phyloP scores from a whole-genome alignment of 108 stramenopile genomes.

The Discostella pseudostelligera region DNA sequence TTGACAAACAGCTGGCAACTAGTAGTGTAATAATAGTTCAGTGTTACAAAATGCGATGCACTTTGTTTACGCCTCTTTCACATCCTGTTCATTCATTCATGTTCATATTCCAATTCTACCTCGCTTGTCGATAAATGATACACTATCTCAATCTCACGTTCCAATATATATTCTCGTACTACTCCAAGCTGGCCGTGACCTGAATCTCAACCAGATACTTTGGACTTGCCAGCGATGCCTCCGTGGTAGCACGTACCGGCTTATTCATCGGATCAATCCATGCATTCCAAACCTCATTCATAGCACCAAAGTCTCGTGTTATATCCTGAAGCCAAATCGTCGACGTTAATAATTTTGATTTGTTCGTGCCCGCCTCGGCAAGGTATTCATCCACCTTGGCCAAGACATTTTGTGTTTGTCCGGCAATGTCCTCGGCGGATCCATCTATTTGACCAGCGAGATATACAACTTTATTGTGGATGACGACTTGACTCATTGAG shows the following conservation, averaged over 20 bases:
- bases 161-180: too few species aligned
- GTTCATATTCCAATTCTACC: too few species aligned
- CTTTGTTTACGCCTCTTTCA: too few species aligned
- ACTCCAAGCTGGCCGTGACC: slow-evolving; percentile 40
- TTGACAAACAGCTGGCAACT: neutral
- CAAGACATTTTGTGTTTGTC: slow-evolving; percentile 34
- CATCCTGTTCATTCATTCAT: too few species aligned
- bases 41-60: too few species aligned
- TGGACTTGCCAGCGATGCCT: slow-evolving; percentile 46
- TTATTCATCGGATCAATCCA: slow-evolving; percentile 59
- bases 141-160: too few species aligned
- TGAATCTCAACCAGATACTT: slow-evolving; percentile 55
- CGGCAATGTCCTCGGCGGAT: slow-evolving; percentile 25
- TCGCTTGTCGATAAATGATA: too few species aligned
- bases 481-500: slow-evolving; percentile 31
- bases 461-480: slow-evolving; percentile 49
- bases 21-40: too few species aligned
- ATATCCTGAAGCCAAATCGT: slow-evolving; percentile 53
- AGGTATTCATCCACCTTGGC: slow-evolving; percentile 43
- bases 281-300: slow-evolving; percentile 58
- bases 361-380: slow-evolving; percentile 41
- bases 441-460: slow-evolving; percentile 49
- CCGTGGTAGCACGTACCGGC: slow-evolving; percentile 52
- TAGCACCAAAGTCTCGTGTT: slow-evolving; percentile 29
- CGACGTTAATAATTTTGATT: slow-evolving; percentile 41